Base-by-base conservation (phyloP, 495 filamentous ascomycete genomes). In the Pyronema domesticum region DNA sequence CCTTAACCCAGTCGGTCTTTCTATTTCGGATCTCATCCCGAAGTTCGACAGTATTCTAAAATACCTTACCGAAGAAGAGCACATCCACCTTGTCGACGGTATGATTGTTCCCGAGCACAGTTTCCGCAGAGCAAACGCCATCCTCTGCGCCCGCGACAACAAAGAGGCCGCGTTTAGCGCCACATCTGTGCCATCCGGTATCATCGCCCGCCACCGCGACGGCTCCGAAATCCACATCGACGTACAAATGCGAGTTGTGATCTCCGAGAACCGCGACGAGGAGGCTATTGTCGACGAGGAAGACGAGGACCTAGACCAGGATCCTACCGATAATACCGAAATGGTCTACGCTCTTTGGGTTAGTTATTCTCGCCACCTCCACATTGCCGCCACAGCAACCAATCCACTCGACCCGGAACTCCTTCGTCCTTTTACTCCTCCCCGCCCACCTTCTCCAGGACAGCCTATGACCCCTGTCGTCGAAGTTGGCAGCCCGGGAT, bases 281-380 rank as follows among this genome's bases (percentile, higher is more conserved):
- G 67, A 64, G 15, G 51, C 53, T n/a, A 37, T 62, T 30, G 53
- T 51, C 10, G 50, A 53, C 50, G 64, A 68, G 11, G 68, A 66
- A 37, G 62, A 66, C 33, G 70, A 72, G 36, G 68, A 70, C 30
- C 63, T 58, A 42, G 64, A 68, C 51, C 69, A 72, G 13, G 68
- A 65, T 1, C 17, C 47, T 30, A 61, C 71, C 13, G 70, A 73
- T 6, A 70, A 79, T 39, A 77, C 83, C 0, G 87, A 95, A 62
- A 73, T 94, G 37, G 89, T 96, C 5, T 96, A 88, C 70, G 91
- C 91, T 14, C 70, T 98, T 18, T 98, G 91, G 91, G 80, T 98
- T 46, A 96, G 89, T 3, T 98, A 96, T 65, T 96, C 91, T 7
- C 73, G 88, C 42, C 86, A 94, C 57, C 74, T 96, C 14, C 91